Base-by-base conservation (phyloP, 345 rosid species). In the Salix udensis region DNA sequence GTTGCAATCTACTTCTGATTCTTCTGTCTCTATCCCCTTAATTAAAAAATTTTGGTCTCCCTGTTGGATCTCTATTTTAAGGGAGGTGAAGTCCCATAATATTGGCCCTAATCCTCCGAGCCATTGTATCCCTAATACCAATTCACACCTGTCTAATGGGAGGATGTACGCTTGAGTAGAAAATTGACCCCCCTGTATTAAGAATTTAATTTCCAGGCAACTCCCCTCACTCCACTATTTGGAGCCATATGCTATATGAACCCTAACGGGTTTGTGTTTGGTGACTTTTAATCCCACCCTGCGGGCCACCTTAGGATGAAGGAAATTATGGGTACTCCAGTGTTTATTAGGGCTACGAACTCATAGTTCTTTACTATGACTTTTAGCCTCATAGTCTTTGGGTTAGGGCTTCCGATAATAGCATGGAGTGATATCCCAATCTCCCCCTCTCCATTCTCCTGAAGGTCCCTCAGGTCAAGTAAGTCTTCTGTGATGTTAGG, bases 11-110 rank as follows among this genome's bases (percentile, higher is more conserved):
- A 52, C 9, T 50, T 50, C 2, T 52, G 10, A 52, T 1, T 52
- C 18, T n/a, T 19, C 23, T 0, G 2, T 7, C 7, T 1, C 9
- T 1, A 18, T 18, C 2, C 10, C 58, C 1, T 1, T 1, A 18
- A 52, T 52, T 1, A 1, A 1, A 21, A 52, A 0, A 0, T 1
- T 52, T 9, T 52, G 18, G 1, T 8, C 1, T 1, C 7, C 10
- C 0, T 52, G 2, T 18, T 52, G 23, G 21, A 52, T 5, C 19
- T 52, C 58, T 9, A 52, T 18, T 18, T 50, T 18, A 0, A 50
- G 6, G n/a, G 9, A 1, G 2, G 3, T 5, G 6, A 18, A 50
- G 58, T 50, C 58, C 0, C n/a, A 50, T 0, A 18, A 2, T 5
- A 50, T 6, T 2, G 9, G 8, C 7, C 58, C 9, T 5, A 50